Conservation (phyloP, 208 protist genomes). For the Trypanosoma avium region DNA sequence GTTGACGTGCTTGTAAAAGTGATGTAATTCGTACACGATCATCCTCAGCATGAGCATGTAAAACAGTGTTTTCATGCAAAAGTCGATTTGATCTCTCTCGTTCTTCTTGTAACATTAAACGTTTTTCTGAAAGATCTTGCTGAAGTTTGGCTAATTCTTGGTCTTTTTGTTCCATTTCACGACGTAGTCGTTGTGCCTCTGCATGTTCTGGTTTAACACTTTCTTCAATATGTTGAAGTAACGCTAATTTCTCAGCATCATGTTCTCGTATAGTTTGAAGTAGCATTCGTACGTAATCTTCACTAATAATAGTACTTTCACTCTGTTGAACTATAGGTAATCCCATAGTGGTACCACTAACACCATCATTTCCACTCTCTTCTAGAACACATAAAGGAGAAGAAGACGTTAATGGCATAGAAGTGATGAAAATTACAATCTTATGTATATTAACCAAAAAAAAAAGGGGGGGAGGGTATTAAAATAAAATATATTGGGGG, state of each 20-base stretch:
- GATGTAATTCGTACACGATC: slow-evolving; percentile 35
- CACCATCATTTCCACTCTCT: background rate
- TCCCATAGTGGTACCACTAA: slow-evolving; percentile 1
- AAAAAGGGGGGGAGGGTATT: background rate
- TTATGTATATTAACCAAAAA: background rate
- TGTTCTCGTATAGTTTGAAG: slow-evolving; percentile 24
- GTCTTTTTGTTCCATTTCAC: slow-evolving; percentile 1
- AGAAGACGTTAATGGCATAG: background rate
- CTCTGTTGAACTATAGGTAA: background rate
- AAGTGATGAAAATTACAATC: background rate
- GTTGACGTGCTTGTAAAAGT: slow-evolving; percentile 37
- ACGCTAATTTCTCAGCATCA: slow-evolving; percentile 35
- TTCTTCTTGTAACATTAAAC: slow-evolving; percentile 65
- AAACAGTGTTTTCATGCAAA: slow-evolving; percentile 61
- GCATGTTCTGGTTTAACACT: slow-evolving; percentile 25
- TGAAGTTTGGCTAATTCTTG: slow-evolving; percentile 22
- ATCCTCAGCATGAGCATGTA: slow-evolving; percentile 44
- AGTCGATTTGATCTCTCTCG: slow-evolving; percentile 59
- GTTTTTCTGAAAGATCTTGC: slow-evolving; percentile 37
- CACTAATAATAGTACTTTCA: slow-evolving; percentile 10
- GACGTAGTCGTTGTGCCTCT: slow-evolving; percentile 23
- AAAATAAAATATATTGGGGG: background rate
- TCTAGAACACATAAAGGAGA: background rate
- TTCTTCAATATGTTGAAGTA: slow-evolving; percentile 20
- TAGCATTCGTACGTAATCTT: slow-evolving; percentile 34